Base-by-base conservation (phyloP, 1,284 basidiomycete species). In the Boletus sp. region DNA sequence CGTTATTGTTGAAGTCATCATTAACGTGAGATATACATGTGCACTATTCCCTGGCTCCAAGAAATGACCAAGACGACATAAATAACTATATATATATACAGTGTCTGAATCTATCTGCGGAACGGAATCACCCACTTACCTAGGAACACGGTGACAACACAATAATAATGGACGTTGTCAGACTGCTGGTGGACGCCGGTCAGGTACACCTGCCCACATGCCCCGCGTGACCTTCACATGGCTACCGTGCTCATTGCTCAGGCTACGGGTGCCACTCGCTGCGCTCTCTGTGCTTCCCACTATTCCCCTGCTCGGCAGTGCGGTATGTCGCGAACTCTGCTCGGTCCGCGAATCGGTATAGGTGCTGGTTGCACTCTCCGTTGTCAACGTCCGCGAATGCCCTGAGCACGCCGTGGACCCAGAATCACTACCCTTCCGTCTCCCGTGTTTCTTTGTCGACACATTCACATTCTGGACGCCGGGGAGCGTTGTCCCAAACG, bases 351-450 rank as follows among this genome's bases (percentile, higher is more conserved):
- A 11, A 33, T 31, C 54, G 16, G 19, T 8, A 19, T 6, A 31
- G 6, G 30, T 25, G 19, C 21, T 27, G 2, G 47, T 48, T 35
- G 8, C 28, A 21, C 52, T 59, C 53, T 61, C 64, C 35, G 3
- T 23, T 5, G 54, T 64, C 3, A 60, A 62, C 23, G 55, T 28
- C 56, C 37, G 37, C 23, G 60, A 71, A 30, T 49, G 49, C 14
- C 35, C 61, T n/a, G 61, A 65, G 55, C 16, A 27, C 16, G 47
- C 46, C 10, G 59, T 65, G 17, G 19, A n/a, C 35, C 47, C 62
- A 4, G 72, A 63, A 8, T 21, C 9, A 4, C 57, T 61, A 5
- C 23, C 48, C 9, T 62, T 33, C 8, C 31, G 52, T 25, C 31
- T 60, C 54, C 51, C 47, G 3, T 56, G 17, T 27, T 54, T 58